Conservation (phyloP, 495 filamentous ascomycete species). For the Cudoniella acicularis region DNA sequence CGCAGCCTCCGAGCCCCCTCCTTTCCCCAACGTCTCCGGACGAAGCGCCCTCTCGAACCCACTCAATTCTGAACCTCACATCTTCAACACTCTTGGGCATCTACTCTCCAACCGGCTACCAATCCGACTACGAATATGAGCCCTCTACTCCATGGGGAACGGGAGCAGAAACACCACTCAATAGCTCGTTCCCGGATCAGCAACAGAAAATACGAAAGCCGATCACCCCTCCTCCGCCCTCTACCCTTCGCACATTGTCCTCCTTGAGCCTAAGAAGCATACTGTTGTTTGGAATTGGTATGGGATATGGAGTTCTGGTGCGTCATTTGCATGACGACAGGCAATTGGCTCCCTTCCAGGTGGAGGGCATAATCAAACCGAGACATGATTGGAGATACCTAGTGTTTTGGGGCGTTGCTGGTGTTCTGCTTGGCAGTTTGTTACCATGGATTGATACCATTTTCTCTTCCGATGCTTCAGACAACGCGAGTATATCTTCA, state of each 20-base stretch:
- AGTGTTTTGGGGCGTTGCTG: slow-evolving; percentile 74
- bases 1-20: slow-evolving; percentile 49
- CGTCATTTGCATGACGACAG: slow-evolving; percentile 74
- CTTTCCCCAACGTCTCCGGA: slow-evolving; percentile 41
- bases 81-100: slow-evolving; percentile 88
- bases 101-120: slow-evolving; percentile 65
- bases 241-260: slow-evolving; percentile 19
- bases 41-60: slow-evolving; percentile 48
- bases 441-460: slow-evolving; percentile 81
- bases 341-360: slow-evolving; percentile 59
- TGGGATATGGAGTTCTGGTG: slow-evolving; percentile 80
- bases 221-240: slow-evolving; percentile 24
- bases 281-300: slow-evolving; percentile 75
- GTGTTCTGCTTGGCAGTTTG: slow-evolving; percentile 69
- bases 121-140: slow-evolving; percentile 41
- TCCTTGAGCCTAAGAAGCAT: slow-evolving; percentile 40
- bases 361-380: slow-evolving; percentile 49
- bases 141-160: slow-evolving; percentile 61
- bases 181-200: background rate
- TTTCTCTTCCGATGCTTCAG: slow-evolving; percentile 26
- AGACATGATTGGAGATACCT: slow-evolving; percentile 66
- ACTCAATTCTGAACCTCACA: slow-evolving; percentile 82
- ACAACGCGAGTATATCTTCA: background rate
- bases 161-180: slow-evolving; percentile 58
- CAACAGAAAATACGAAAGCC: slow-evolving; percentile 6